Evolutionary conservation across 495 filamentous ascomycete genomes (phyloP).

Genomic region (Penicillium pancosmium): DNA sequence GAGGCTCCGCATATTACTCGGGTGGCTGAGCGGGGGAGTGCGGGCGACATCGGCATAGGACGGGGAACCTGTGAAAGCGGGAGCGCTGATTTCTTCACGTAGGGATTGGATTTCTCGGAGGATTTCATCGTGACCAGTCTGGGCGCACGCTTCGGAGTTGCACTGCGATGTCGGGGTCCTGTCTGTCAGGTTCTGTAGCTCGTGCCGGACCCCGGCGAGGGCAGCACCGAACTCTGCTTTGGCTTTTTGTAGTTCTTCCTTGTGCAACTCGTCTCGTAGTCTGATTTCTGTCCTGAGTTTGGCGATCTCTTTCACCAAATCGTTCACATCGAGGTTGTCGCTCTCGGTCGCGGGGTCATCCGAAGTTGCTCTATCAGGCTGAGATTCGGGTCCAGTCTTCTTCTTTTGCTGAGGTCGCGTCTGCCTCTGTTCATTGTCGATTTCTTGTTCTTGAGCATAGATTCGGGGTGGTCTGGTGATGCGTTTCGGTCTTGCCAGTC

Average conservation of each 20-base stretch:
- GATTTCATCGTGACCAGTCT: slow-evolving; percentile 19
- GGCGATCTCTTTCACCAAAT: slow-evolving; percentile 19
- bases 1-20: slow-evolving; percentile 22
- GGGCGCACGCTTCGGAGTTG: slow-evolving; percentile 13
- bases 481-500: slow-evolving; percentile 20
- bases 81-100: slow-evolving; percentile 18
- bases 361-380: slow-evolving; percentile 16
- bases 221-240: slow-evolving; percentile 24
- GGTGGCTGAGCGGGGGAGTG: slow-evolving; percentile 24
- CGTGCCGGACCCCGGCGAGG: slow-evolving; percentile 19
- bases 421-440: slow-evolving; percentile 17
- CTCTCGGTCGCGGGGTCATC: slow-evolving; percentile 23
- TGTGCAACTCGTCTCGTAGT: slow-evolving; percentile 22
- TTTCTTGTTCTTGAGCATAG: slow-evolving; percentile 19
- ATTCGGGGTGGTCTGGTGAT: slow-evolving; percentile 14
- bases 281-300: slow-evolving; percentile 31
- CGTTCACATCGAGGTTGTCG: slow-evolving; percentile 15
- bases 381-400: slow-evolving; percentile 10
- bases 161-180: slow-evolving; percentile 16
- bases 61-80: slow-evolving; percentile 11
- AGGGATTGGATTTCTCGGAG: slow-evolving; percentile 25
- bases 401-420: slow-evolving; percentile 17
- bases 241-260: slow-evolving; percentile 22
- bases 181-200: slow-evolving; percentile 19
- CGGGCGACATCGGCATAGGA: slow-evolving; percentile 27